A percentile compares a stretch with the other conserved stretches of the same genome.
Conservation (phyloP, 202 grass and related monocot species). For the Cymbopogon flexuosus region DNA sequence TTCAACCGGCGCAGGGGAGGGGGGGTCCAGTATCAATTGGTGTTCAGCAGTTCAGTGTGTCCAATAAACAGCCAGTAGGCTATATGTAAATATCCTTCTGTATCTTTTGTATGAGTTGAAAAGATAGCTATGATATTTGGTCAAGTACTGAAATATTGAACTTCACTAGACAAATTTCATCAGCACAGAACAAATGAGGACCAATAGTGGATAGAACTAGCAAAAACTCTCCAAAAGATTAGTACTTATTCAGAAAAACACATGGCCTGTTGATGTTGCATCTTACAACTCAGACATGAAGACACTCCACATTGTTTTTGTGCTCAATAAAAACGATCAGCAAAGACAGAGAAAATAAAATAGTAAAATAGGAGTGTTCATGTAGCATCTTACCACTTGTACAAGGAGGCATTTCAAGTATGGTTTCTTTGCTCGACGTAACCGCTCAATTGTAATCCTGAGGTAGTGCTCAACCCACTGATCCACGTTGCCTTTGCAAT, state of each 20-base stretch:
- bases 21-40: too few relatives aligned
- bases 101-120: too few relatives aligned
- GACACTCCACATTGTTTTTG: background rate
- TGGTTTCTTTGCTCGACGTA: constrained; percentile 56
- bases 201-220: background rate
- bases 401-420: constrained; percentile 79
- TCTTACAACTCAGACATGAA: background rate
- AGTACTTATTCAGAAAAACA: background rate
- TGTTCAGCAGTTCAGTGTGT: too few relatives aligned
- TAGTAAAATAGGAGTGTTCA: background rate
- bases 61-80: too few relatives aligned
- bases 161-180: background rate
- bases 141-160: background rate
- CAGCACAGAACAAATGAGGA: background rate
- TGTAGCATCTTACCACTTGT: constrained; percentile 64
- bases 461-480: constrained; percentile 82
- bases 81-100: too few relatives aligned
- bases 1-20: too few relatives aligned
- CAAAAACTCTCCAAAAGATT: background rate
- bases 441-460: constrained; percentile 60
- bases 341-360: background rate
- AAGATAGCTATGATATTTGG: too few relatives aligned
- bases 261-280: background rate
- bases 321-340: background rate
- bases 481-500: constrained; percentile 81